Evolutionary conservation across 805 yeast species (phyloP).

Genomic region (Candida vartiovaarae): DNA sequence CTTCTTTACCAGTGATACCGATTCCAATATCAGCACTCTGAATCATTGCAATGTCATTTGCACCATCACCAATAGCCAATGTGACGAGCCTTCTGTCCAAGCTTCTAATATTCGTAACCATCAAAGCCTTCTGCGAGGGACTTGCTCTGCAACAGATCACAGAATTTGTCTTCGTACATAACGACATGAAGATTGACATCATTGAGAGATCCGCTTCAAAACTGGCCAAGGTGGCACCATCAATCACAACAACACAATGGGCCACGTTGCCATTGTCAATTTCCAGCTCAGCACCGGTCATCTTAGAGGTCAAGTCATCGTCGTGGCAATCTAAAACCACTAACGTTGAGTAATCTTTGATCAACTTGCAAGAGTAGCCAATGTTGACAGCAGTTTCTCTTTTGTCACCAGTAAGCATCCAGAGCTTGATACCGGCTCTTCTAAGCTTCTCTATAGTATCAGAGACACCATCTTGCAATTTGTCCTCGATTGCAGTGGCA

Average conservation of each 20-base stretch:
- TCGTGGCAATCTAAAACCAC: slow-evolving; percentile 52
- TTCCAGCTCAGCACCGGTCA: slow-evolving; percentile 71
- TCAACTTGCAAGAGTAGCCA: slow-evolving; percentile 89
- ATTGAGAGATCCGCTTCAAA: slow-evolving; percentile 70
- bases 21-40: slow-evolving; percentile 97
- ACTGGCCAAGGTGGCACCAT: slow-evolving; percentile 76
- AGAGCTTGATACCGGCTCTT: slow-evolving; percentile 87
- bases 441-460: slow-evolving; percentile 88
- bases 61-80: slow-evolving; percentile 97
- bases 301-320: slow-evolving; percentile 57
- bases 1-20: slow-evolving; percentile 96
- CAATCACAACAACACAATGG: slow-evolving; percentile 90
- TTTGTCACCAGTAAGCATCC: slow-evolving; percentile 99
- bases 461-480: slow-evolving; percentile 93
- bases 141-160: slow-evolving; percentile 95
- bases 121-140: slow-evolving; percentile 90
- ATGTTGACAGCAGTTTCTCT: slow-evolving; percentile 96
- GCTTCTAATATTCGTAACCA: slow-evolving; percentile 79
- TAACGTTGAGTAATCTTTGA: slow-evolving; percentile 88
- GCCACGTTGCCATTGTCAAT: slow-evolving; percentile 72
- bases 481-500: slow-evolving; percentile 96
- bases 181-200: slow-evolving; percentile 70
- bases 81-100: slow-evolving; percentile 67
- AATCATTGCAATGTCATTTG: slow-evolving; percentile 98
- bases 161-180: slow-evolving; percentile 83